Evolutionary conservation across 371 early-diverging fungal species (phyloP), one percentile per base, ranked within the genome.

Genomic region (Rhizopus microsporus): DNA sequence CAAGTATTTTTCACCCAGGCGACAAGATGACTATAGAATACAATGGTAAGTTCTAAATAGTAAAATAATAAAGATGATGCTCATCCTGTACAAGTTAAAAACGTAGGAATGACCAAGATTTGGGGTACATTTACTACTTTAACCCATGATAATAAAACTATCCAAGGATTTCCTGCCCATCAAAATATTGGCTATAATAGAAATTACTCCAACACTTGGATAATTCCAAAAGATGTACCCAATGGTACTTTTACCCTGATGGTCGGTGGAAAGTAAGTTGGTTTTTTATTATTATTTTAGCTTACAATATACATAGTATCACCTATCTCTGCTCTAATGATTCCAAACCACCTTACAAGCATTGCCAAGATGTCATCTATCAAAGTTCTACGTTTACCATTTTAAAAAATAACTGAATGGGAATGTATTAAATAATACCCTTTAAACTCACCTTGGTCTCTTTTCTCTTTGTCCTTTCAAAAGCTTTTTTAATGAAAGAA

Each of bases 101-200:
- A 57, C 9, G 62, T 74, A 33, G 77, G 74, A 9, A 77, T 77
- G 77, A 68, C 74, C 38, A 59, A 60, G 29, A 45, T 74, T 0
- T 59, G 63, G 52, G 59, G 72, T 17, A 51, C 77, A 7, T 42
- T 55, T 4, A 54, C 65, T 4, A 46, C 62, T 2, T 51, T 77
- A 8, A 31, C 51, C 10, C 51, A 64, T 6, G 63, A 59, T 16
- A 56, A 60, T 30, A 34, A 17, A 32, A 54, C 69, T 6, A 53
- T 68, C 1, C 35, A 30, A 4, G 43, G 40, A 7, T 67, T 74
- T 17, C 66, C 74, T 13, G 50, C 54, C 7, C 31, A 42, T 16
- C 63, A 67, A 63, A 43, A 31, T 7, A 40, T 30, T 29, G 55
- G 49, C 38, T 42, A 37, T 5, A 37, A 40, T 10, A 57, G 54